These are phyloP conservation scores for Pleurotus cornucopiae DNA, from an alignment of 768 basidiomycete genomes.

Conservation along the genomic window DNA sequence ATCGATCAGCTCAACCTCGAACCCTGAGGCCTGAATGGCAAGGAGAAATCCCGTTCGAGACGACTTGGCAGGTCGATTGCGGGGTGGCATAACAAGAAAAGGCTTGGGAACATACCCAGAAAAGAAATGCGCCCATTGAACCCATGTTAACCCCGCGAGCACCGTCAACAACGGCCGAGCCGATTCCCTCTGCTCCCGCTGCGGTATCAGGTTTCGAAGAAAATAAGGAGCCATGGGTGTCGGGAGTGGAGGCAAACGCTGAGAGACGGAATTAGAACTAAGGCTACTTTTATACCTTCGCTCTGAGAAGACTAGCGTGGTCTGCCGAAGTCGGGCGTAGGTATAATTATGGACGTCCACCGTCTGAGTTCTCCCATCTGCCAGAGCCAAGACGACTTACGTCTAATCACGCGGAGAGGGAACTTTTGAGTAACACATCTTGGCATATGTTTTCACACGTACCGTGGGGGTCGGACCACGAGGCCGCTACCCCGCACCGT, in stretches of 20 bases:
- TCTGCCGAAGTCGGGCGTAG: neutral
- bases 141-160: conserved; percentile 37
- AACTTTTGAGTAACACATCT: neutral
- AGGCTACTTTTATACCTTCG: conserved; percentile 4
- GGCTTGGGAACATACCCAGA: conserved; percentile 44
- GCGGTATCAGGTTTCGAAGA: conserved; percentile 43
- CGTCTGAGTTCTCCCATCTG: too few species aligned
- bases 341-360: neutral
- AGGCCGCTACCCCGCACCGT: neutral
- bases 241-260: neutral
- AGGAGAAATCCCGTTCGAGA: neutral
- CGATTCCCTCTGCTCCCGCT: conserved; percentile 32
- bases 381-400: too few species aligned
- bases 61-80: conserved; percentile 9
- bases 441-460: neutral
- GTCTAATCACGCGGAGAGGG: conserved; percentile 2
- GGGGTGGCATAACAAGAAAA: neutral
- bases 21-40: neutral
- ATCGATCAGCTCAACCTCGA: neutral
- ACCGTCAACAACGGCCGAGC: conserved; percentile 39
- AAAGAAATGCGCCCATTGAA: conserved; percentile 58
- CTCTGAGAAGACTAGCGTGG: neutral
- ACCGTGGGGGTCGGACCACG: conserved; percentile 4
- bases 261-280: neutral
- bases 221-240: conserved; percentile 47